Evolutionary conservation across 1,284 basidiomycete species (phyloP).

Genomic region (Marasmius oreades): DNA sequence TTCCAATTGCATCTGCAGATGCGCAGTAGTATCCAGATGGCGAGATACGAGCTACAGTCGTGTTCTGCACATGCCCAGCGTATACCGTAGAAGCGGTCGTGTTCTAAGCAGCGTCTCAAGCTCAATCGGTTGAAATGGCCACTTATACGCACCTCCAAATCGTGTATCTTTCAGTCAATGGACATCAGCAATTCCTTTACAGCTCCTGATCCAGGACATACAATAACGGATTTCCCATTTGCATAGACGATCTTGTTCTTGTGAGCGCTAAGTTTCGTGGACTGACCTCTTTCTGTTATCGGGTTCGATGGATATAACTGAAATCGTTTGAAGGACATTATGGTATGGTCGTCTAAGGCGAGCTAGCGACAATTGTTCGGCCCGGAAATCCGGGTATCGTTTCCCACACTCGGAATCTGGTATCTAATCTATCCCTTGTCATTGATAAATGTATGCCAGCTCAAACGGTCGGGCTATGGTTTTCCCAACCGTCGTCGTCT

Average conservation of each 20-base stretch:
- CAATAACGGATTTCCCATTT: conserved; percentile 83
- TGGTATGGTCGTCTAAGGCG: too few species aligned
- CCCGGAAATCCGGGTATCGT: too few species aligned
- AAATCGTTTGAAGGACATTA: conserved; percentile 57
- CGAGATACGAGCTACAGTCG: conserved; percentile 89
- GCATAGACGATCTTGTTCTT: conserved; percentile 87
- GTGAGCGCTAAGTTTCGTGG: conserved; percentile 81
- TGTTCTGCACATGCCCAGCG: conserved; percentile 79
- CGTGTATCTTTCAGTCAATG: conserved; percentile 36
- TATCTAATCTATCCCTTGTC: too few species aligned
- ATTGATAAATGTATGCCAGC: too few species aligned
- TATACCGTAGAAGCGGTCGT: conserved; percentile 59
- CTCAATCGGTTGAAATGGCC: not conserved
- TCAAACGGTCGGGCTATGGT: too few species aligned
- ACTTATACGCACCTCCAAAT: conserved; percentile 38
- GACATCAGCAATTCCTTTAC: too few species aligned
- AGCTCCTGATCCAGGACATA: conserved; percentile 37
- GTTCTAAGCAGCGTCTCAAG: conserved; percentile 39
- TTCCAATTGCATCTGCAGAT: conserved; percentile 79
- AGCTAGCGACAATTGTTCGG: too few species aligned
- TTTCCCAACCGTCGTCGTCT: too few species aligned
- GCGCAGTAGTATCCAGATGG: conserved; percentile 96
- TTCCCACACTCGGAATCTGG: too few species aligned
- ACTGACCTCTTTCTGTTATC: conserved; percentile 63
- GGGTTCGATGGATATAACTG: conserved; percentile 75